phyloP scores from a whole-genome alignment of 805 yeast genomes.

The Barnettozyma botsteinii region DNA sequence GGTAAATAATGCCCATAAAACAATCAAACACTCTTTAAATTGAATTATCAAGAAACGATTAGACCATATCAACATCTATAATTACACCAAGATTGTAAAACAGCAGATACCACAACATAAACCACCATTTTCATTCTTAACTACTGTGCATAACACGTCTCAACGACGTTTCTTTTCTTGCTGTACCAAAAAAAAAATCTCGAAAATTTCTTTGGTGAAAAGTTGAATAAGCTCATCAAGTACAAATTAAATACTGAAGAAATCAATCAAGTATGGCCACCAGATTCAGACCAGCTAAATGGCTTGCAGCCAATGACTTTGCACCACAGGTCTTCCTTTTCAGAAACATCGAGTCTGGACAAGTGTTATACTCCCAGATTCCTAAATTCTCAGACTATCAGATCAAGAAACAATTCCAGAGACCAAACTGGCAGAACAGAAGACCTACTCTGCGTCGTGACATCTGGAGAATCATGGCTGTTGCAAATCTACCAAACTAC shows the following conservation, averaged over 20 bases:
- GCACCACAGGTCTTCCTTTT: slow-evolving; percentile 83
- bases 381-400: slow-evolving; percentile 48
- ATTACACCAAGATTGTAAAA: no score
- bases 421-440: slow-evolving; percentile 88
- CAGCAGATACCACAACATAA: no score
- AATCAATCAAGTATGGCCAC: slow-evolving; percentile 12
- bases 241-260: neutral
- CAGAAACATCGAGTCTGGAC: slow-evolving; percentile 84
- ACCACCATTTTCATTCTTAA: no score
- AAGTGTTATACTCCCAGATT: slow-evolving; percentile 81
- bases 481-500: slow-evolving; percentile 57
- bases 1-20: no score
- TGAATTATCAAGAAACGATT: no score
- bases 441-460: slow-evolving; percentile 77
- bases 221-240: neutral
- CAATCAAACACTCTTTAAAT: no score
- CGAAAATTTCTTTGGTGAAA: neutral
- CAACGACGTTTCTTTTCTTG: neutral
- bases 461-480: slow-evolving; percentile 87
- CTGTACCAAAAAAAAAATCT: neutral
- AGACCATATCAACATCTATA: no score
- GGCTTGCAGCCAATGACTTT: slow-evolving; percentile 54
- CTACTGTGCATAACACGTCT: neutral
- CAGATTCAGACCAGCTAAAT: slow-evolving; percentile 48
- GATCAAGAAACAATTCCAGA: slow-evolving; percentile 55